Base-by-base conservation (phyloP, 257 asterid species). In the Salvia hispanica region DNA sequence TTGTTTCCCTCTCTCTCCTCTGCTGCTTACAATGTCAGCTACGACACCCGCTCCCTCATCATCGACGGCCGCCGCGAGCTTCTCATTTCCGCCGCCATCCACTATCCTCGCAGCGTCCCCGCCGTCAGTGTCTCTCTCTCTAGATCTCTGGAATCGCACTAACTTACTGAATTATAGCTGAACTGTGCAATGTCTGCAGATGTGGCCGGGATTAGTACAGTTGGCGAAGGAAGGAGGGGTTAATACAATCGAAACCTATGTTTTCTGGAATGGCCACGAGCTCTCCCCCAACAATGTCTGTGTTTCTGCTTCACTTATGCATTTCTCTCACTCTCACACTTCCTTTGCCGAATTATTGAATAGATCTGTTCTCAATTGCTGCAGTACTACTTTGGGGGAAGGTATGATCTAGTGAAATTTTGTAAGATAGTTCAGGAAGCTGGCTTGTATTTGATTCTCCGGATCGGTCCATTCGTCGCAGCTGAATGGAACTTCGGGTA, bases 401-500 rank as follows among this genome's bases (percentile, higher is more conserved):
- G 98, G 78, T 87, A 84, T 74, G 96, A 92, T 81, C 81, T 92
- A 21, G 84, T 92, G 66, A 83, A 78, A 11, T 92, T 92, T 59
- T 86, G 93, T 81, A 89, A 92, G 87, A 83, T 86, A 16, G 96
- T 92, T 72, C 89, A 82, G 72, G 79, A 83, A 52, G 81, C 96
- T 39, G 89, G 91, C 68, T 48, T 92, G 93, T 86, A 81, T 79
- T n/a, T 92, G 77, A 82, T 89, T 55, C 96, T 92, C 39, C 87
- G 98, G 3, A 92, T 92, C 46, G 98, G 98, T 34, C 98, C 98
- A 6, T 88, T 89, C 75, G 88, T 89, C 16, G 96, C 96, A 0
- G 98, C 97, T 10, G 98, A 92, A 62, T 92, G 98, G 98, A 87
- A 92, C 74, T 92, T 74, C 64, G 98, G 97, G 98, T 89, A 76